Evolutionary conservation across 768 basidiomycete species (phyloP), one percentile per base, ranked within the genome.

Genomic region (Leccinum imitatum): DNA sequence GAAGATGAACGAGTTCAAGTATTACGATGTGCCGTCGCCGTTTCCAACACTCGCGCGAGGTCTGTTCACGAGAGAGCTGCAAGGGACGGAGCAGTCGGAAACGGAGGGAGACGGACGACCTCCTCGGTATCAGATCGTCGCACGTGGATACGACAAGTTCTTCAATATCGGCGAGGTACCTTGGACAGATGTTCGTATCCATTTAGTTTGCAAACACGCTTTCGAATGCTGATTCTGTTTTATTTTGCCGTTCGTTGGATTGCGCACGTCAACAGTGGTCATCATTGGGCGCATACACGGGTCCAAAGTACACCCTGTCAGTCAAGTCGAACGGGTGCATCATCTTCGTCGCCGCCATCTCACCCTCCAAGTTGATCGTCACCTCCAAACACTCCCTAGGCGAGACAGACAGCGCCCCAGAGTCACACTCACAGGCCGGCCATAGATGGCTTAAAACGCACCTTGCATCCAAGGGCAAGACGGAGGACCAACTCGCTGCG

Each of bases 1-100:
- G 96, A 96, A 94, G 79, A 94, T 98, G 93, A 91, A 93, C 74
- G 97, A 98, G 73, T 93, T 87, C 80, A 93, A 93, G 71, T 98
- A 96, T 76, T 90, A 92, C 60, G 86, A 90, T 53, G 80, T 93
- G 2, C 93, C 93, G 0, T 90, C 88, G 10, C 93, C 93, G 0
- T 97, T 98, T 69, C 96, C 96, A 2, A 97, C 95, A 0, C 83
- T 97, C n/a, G 97, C 95, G 0, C 78, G 97, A 27, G 97, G 97
- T 0, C 70, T 99, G 25, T 98, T 98, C 72, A 89, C 91, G 0
- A 73, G 77, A 11, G 82, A 89, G 35, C 57, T 81, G 14, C 59
- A 71, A 7, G 70, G 19, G 19, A 19, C n/a, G 4, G n/a, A 19
- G n/a, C n/a, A 44, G n/a, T 5, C 41, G 9, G 41, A 77, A 15